Conservation (phyloP, 2,329 filamentous ascomycete species). For the Helotiales sp. region DNA sequence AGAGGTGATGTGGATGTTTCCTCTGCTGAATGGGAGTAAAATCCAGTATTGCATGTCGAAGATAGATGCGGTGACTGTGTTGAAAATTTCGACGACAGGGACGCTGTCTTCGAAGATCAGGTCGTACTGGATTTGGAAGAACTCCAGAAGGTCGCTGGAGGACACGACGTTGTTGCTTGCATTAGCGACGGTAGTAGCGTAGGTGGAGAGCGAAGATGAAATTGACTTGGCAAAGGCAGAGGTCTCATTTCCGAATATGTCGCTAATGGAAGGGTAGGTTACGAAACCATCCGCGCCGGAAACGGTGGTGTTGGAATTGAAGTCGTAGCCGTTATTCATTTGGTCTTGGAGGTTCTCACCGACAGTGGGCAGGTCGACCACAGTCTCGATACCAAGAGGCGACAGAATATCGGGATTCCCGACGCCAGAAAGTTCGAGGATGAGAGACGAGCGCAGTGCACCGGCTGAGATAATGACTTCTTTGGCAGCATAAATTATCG, state of each 20-base stretch:
- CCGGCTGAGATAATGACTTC: conserved; percentile 36
- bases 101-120: conserved; percentile 43
- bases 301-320: conserved; percentile 28
- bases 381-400: conserved; percentile 18
- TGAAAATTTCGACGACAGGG: conserved; percentile 31
- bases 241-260: conserved; percentile 23
- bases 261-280: conserved; percentile 14
- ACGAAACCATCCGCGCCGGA: conserved; percentile 8
- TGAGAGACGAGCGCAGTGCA: conserved; percentile 26
- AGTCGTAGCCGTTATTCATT: conserved; percentile 7
- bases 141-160: conserved; percentile 37
- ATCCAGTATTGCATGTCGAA: conserved; percentile 41
- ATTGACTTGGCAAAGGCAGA: conserved; percentile 1
- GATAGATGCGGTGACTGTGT: conserved; percentile 31
- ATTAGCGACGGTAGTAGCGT: conserved; percentile 31
- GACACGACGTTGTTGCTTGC: conserved; percentile 10
- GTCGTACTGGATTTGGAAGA: conserved; percentile 47
- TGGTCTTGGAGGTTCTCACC: conserved; percentile 41
- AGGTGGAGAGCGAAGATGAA: conserved; percentile 14
- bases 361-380: conserved; percentile 42
- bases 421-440: conserved; percentile 39
- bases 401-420: conserved; percentile 25
- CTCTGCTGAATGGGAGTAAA: conserved; percentile 42
- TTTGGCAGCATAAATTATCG: conserved; percentile 20
- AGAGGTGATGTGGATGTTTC: conserved; percentile 43